Base-by-base conservation (phyloP, 441 rosid species). In the Erodium texanum region DNA sequence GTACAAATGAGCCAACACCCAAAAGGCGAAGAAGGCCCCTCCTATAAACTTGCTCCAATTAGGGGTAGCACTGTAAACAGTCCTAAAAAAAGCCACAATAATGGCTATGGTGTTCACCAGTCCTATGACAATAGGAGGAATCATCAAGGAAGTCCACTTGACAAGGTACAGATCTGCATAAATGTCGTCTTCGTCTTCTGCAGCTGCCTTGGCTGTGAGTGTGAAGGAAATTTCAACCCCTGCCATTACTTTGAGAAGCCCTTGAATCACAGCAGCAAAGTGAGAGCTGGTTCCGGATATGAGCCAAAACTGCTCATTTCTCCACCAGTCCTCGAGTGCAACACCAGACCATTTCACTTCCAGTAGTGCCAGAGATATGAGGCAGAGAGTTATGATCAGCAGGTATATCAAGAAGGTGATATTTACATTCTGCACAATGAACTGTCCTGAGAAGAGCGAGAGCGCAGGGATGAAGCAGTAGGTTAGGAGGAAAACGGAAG, bases 281-380 rank as follows among this genome's bases (percentile, higher is more conserved):
- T 84, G 91, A 10, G 89, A 89, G 70, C 91, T 88, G 20, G 91
- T 88, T 38, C 91, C 94, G 14, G 88, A 90, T 0, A 88, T 88
- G 67, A 88, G 62, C 89, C 94, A 88, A 32, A 84, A 84, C 76
- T 88, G 94, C 38, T 88, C 89, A 9, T 88, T 86, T 56, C 88
- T 62, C 88, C 91, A 88, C 94, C 92, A 87, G 6, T 89, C 96
- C 18, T 89, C 85, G 22, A 89, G 80, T 5, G 87, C 76, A 45
- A 87, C 81, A 36, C 87, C 88, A 0, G 96, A 84, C 92, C 93
- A 87, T 73, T 78, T 87, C 75, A 89, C 80, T 73, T 89, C 92
- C 0, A 89, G 87, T 62, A 89, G 71, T 9, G 89, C 83, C 24
- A 88, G 86, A 68, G 83, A 41, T 75, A 89, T 84, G 16, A 81